These are phyloP conservation scores for Aquilaria sinensis DNA, from an alignment of 345 rosid species.

Conservation along the genomic window DNA sequence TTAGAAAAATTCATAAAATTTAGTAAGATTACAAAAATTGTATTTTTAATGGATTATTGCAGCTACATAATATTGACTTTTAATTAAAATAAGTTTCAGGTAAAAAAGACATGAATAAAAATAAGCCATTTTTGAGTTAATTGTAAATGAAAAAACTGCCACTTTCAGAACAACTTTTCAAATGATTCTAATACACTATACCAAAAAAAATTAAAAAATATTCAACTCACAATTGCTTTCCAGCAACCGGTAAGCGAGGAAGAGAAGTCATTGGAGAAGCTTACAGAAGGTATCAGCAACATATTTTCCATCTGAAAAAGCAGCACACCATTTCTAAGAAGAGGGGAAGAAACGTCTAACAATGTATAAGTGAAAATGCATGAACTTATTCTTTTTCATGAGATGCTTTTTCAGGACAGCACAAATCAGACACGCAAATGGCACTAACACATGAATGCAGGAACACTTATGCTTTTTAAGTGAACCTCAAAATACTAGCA, in stretches of 20 bases:
- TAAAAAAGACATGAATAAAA: too few species aligned
- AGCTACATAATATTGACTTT: too few species aligned
- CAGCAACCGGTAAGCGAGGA: constrained; percentile 59
- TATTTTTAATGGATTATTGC: too few species aligned
- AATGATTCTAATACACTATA: too few species aligned
- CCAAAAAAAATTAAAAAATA: too few species aligned
- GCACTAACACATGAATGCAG: not conserved
- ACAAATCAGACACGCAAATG: not conserved
- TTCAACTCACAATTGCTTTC: constrained; percentile 48
- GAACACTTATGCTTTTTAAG: not conserved
- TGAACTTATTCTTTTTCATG: not conserved
- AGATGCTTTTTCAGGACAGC: not conserved
- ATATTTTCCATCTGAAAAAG: constrained; percentile 50
- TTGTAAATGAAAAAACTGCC: not conserved
- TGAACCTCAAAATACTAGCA: not conserved
- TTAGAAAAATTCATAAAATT: too few species aligned
- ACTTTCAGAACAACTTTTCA: not conserved
- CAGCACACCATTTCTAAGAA: constrained; percentile 5
- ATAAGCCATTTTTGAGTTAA: too few species aligned
- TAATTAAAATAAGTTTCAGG: too few species aligned
- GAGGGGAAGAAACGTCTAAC: too few species aligned
- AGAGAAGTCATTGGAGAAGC: constrained; percentile 57
- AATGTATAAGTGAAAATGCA: not conserved
- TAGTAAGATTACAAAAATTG: too few species aligned
- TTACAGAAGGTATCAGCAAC: constrained; percentile 62